A percentile compares a stretch with the other conserved stretches of the same genome.
phyloP scores from a whole-genome alignment of 1,284 basidiomycete genomes.

The Cutaneotrichosporon sp. region DNA sequence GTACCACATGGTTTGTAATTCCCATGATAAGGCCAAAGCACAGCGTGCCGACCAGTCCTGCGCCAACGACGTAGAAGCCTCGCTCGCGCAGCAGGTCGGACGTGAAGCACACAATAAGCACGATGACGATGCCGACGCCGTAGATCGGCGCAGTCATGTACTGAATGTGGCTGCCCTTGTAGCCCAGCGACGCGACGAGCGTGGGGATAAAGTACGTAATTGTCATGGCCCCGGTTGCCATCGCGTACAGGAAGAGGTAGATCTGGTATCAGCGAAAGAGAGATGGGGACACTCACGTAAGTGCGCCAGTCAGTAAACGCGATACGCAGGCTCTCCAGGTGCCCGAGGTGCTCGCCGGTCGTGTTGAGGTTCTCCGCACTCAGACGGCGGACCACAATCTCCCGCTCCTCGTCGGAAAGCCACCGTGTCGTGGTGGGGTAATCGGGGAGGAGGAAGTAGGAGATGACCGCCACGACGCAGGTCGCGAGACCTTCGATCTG shows the following conservation, averaged over 20 bases:
- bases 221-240: constrained; percentile 39
- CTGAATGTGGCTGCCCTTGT: constrained; percentile 34
- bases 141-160: constrained; percentile 45
- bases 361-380: constrained; percentile 15
- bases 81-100: constrained; percentile 44
- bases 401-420: constrained; percentile 28
- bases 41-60: constrained; percentile 23
- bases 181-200: constrained; percentile 36
- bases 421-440: constrained; percentile 34
- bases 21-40: constrained; percentile 43
- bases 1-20: constrained; percentile 28
- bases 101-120: constrained; percentile 38
- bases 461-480: constrained; percentile 1
- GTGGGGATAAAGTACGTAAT: constrained; percentile 47
- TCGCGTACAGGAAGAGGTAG: constrained; percentile 38
- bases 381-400: constrained; percentile 7
- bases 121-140: constrained; percentile 35
- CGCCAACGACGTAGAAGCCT: constrained; percentile 34
- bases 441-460: constrained; percentile 34
- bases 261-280: constrained; percentile 1
- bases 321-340: constrained; percentile 19
- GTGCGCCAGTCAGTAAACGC: constrained; percentile 39
- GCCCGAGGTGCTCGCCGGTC: constrained; percentile 18
- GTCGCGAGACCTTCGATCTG: constrained; percentile 36
- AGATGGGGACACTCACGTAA: constrained; percentile 13